Evolutionary conservation across 2,329 filamentous ascomycete genomes (phyloP).

Genomic region (Sarocladium oryzae): DNA sequence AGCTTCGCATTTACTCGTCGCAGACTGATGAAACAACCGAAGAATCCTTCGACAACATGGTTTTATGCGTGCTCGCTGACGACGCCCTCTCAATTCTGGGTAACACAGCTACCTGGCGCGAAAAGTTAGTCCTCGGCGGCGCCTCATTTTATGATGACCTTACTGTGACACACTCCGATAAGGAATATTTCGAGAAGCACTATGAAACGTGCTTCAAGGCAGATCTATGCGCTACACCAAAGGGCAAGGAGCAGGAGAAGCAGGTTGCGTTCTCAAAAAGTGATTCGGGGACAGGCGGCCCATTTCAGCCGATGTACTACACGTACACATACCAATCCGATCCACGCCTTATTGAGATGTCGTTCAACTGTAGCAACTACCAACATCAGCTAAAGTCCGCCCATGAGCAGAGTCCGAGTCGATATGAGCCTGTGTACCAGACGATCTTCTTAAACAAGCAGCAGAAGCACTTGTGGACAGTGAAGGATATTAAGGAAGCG

Average conservation of each 20-base stretch:
- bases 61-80: constrained; percentile 60
- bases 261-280: constrained; percentile 35
- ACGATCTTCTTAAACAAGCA: constrained; percentile 59
- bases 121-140: constrained; percentile 62
- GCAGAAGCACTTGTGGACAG: constrained; percentile 50
- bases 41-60: constrained; percentile 59
- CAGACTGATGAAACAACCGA: constrained; percentile 41
- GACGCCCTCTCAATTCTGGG: constrained; percentile 56
- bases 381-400: constrained; percentile 59
- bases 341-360: constrained; percentile 57
- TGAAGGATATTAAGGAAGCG: constrained; percentile 48
- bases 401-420: constrained; percentile 10
- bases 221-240: constrained; percentile 42
- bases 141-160: constrained; percentile 66
- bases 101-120: constrained; percentile 49
- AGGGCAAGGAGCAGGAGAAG: constrained; percentile 31
- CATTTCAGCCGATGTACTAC: constrained; percentile 60
- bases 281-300: constrained; percentile 34
- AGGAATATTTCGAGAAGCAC: constrained; percentile 58
- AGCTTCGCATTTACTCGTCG: constrained; percentile 39
- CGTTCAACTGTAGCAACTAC: constrained; percentile 71
- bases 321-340: constrained; percentile 54
- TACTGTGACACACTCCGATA: constrained; percentile 62
- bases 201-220: constrained; percentile 57
- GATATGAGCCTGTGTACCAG: constrained; percentile 60